A percentile compares a stretch with the other conserved stretches of the same genome.
Evolutionary conservation across 2,329 filamentous ascomycete genomes (phyloP).

Genomic region (Talaromyces sp.): DNA sequence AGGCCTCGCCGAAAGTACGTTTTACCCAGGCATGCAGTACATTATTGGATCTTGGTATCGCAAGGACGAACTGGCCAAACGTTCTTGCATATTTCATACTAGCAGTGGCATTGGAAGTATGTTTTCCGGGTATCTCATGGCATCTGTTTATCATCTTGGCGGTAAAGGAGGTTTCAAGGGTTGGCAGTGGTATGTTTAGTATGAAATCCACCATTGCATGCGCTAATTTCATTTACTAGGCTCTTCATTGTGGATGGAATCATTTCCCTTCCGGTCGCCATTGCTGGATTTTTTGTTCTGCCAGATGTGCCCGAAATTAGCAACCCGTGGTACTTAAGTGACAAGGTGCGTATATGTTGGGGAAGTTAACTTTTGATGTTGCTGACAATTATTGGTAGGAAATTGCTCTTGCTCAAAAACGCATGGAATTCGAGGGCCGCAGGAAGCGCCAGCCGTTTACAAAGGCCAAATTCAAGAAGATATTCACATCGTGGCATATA

Average conservation of each 20-base stretch:
- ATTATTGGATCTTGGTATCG: constrained; percentile 51
- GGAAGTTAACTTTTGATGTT: not conserved
- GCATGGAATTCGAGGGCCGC: constrained; percentile 49
- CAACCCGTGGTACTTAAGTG: constrained; percentile 44
- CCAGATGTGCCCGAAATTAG: constrained; percentile 50
- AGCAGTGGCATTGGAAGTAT: constrained; percentile 40
- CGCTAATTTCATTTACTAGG: constrained; percentile 20
- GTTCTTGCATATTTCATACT: constrained; percentile 50
- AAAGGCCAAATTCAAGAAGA: constrained; percentile 52
- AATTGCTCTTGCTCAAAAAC: constrained; percentile 41
- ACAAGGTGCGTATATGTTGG: constrained; percentile 21
- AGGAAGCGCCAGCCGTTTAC: constrained; percentile 43
- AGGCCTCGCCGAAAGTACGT: constrained; percentile 31
- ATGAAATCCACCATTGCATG: not conserved
- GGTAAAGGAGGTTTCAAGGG: constrained; percentile 46
- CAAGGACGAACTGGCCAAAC: constrained; percentile 47
- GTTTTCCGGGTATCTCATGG: constrained; percentile 51
- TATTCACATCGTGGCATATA: constrained; percentile 61
- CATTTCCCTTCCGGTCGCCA: constrained; percentile 49
- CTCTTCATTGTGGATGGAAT: constrained; percentile 51
- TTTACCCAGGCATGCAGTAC: constrained; percentile 51
- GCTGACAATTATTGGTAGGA: constrained; percentile 24
- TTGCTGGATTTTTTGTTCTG: constrained; percentile 45
- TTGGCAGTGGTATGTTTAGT: constrained; percentile 45
- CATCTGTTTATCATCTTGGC: constrained; percentile 47